Base-by-base conservation (phyloP, 202 grass and related monocot genomes). In the Carex arenaria region DNA sequence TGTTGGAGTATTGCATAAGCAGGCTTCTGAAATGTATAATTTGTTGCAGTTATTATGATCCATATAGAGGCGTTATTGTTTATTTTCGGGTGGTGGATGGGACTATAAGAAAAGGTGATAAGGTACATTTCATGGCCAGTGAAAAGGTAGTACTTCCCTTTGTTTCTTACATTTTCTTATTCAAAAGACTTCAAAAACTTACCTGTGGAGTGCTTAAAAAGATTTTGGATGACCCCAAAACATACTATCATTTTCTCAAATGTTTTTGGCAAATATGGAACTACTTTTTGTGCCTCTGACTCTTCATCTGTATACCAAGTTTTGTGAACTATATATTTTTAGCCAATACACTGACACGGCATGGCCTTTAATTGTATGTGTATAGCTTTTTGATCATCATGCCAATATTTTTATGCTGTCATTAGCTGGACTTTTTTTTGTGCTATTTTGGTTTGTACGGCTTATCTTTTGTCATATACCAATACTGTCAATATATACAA, bases 21-120 rank as follows among this genome's bases (percentile, higher is more conserved):
- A 36, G 36, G 34, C 64, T 79, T 31, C n/a, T 84, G 53, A 17
- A 72, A 80, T 94, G 34, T 73, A 49, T 79, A 40, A 83, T 84
- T 61, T 79, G 54, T 85, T 91, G 82, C 89, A 98, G 95, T 84
- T 98, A 98, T 85, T 98, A 95, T 78, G 95, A 98, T 90, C 61
- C 92, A 85, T 98, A 98, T 75, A 94, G 92, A 94, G 95, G 95
- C 14, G 90, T 98, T 51, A 91, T 98, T 84, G 95, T 95, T 80
- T 98, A 98, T 83, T 98, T 98, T 83, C 95, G 95, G 69, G 84
- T 98, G 84, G 63, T 93, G 82, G 92, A 98, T 45, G 95, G 95
- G 34, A 86, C 73, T 81, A 90, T 98, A 89, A 98, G 84, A 89
- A 98, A 98, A 90, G 95, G 92, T 47, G 92, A 95, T 67, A 94